Conservation (phyloP, 2,329 filamentous ascomycete genomes). For the Neofusicoccum cordaticola region DNA sequence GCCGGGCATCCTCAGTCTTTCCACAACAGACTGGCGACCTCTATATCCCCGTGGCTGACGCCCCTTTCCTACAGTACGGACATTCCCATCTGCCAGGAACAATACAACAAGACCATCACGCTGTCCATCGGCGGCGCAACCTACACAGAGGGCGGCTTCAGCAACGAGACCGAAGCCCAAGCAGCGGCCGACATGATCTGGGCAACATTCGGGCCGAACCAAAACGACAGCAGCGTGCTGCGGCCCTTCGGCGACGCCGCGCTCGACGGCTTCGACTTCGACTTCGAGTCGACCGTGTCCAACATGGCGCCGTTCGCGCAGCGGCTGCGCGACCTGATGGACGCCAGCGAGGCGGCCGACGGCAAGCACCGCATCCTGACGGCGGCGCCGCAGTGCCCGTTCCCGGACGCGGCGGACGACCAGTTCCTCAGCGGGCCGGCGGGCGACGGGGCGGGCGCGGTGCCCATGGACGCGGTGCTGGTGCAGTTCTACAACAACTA, state of each 20-base stretch:
- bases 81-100: conserved; percentile 59
- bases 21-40: no score
- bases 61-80: conserved; percentile 34
- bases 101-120: conserved; percentile 65
- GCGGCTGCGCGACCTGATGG: conserved; percentile 56
- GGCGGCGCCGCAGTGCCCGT: conserved; percentile 67
- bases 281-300: conserved; percentile 61
- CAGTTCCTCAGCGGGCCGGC: conserved; percentile 46
- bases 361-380: conserved; percentile 58
- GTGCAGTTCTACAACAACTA: conserved; percentile 70
- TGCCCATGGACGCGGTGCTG: conserved; percentile 59
- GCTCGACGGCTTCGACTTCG: conserved; percentile 75
- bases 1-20: no score
- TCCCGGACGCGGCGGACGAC: conserved; percentile 60
- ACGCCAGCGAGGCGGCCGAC: conserved; percentile 41
- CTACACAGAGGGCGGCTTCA: conserved; percentile 67
- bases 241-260: conserved; percentile 66
- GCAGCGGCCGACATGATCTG: conserved; percentile 62
- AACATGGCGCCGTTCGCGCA: conserved; percentile 63
- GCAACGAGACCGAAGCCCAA: conserved; percentile 20
- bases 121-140: conserved; percentile 70
- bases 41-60: neutral
- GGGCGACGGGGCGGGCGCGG: conserved; percentile 38
- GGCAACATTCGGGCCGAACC: conserved; percentile 65
- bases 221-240: conserved; percentile 43